Base-by-base conservation (phyloP, 1,284 basidiomycete genomes). In the Laetiporus sulphureus region DNA sequence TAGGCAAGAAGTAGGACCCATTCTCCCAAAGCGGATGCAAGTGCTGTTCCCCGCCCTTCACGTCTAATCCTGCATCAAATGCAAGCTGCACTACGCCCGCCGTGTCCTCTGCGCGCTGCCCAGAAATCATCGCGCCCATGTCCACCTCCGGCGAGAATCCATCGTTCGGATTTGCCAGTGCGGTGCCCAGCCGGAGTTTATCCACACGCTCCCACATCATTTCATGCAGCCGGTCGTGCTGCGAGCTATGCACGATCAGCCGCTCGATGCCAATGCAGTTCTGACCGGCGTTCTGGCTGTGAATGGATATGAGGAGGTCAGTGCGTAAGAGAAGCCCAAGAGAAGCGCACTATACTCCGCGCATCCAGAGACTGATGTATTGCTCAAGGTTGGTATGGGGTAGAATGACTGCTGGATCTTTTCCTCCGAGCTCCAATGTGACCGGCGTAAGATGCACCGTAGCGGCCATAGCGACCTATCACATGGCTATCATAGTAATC, bases 251-350 rank as follows among this genome's bases (percentile, higher is more conserved):
- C 24, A 98, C 91, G 34, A 98, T 77, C 50, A 97, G 79, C 1
- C 93, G 79, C 62, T 99, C 95, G 45, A 95, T 89, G 21, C 94
- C 93, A 52, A 96, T 95, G 60, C 95, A 99, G 61, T 98, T 98
- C 65, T 98, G 95, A 13, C 95, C 95, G 32, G 77, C 76, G 47
- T 91, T 91, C 71, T 93, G 91, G 69, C 88, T 91, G 56, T 32
- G 15, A 22, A n/a, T 13, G 18, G 21, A 13, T 11, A 27, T 16
- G 3, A 22, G 20, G 37, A 25, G 23, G 13, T 12, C 18, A 7
- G 25, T 25, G 23, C 37, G 16, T 15, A 24, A 23, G 29, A 20
- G 40, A 4, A 11, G 25, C n/a, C n/a, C n/a, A n/a, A 11, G 49
- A 21, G 11, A 25, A 11, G 72, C 88, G 63, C 61, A 92, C 89